A percentile compares a stretch with the other conserved stretches of the same genome.
Conservation (phyloP, 148 eudicot genomes). For the Diospyros lotus region DNA sequence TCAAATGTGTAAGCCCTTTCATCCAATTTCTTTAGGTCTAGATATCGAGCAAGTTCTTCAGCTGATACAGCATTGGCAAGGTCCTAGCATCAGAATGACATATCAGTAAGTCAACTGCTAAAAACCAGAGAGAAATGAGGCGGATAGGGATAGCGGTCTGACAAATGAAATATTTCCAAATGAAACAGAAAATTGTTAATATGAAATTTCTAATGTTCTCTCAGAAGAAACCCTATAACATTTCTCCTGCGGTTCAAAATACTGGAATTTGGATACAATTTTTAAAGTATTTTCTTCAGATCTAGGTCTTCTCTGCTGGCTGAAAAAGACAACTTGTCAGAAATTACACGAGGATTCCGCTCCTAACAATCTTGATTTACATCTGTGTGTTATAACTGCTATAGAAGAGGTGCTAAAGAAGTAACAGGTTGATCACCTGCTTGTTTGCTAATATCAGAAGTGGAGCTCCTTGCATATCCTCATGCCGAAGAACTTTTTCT, state of each 20-base stretch:
- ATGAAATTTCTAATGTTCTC: not conserved
- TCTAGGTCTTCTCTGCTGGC: not conserved
- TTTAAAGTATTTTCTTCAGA: not conserved
- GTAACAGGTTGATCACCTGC: constrained; percentile 49
- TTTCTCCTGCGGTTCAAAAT: not conserved
- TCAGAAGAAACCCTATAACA: not conserved
- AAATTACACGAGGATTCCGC: too few relatives aligned
- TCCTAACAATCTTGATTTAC: too few relatives aligned
- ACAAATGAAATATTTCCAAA: too few relatives aligned
- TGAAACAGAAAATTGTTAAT: too few relatives aligned
- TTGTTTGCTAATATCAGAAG: constrained; percentile 88
- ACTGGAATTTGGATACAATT: not conserved
- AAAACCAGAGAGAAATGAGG: not conserved
- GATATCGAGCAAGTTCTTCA: constrained; percentile 83
- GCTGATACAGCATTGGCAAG: constrained; percentile 74
- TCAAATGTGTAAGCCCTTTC: constrained; percentile 83
- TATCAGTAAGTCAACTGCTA: not conserved
- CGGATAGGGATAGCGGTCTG: too few relatives aligned
- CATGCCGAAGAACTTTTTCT: constrained; percentile 91
- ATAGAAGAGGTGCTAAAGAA: not conserved
- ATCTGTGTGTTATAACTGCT: too few relatives aligned
- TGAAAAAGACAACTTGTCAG: too few relatives aligned
- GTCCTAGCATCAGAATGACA: constrained; percentile 47
- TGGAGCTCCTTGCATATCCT: constrained; percentile 94
- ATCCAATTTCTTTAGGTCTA: constrained; percentile 90